Conservation (phyloP, 306 rosid species). For the Lupinus albus region DNA sequence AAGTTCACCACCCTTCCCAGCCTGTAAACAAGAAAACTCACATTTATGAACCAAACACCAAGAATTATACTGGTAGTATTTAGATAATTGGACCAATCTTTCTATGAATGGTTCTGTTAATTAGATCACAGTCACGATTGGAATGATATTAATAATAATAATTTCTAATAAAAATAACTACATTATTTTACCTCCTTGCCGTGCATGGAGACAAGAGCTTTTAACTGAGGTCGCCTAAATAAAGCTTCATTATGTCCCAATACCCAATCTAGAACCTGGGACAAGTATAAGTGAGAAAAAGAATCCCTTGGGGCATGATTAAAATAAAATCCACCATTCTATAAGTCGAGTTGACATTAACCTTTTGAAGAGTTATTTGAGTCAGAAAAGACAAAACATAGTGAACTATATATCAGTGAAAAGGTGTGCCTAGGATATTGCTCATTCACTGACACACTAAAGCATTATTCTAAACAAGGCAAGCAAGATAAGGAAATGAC, state of each 20-base stretch:
- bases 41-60: constrained; percentile 6
- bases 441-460: constrained; percentile 19
- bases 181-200: constrained; percentile 71
- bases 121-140: background rate
- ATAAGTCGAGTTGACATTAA: constrained; percentile 12
- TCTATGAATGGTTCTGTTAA: constrained; percentile 18
- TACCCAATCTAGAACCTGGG: constrained; percentile 76
- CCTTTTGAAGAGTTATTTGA: constrained; percentile 25
- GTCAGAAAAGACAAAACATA: constrained; percentile 3
- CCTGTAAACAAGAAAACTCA: constrained; percentile 53
- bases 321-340: constrained; percentile 5
- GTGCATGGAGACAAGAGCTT: constrained; percentile 93
- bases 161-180: too few relatives aligned
- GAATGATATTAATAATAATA: background rate
- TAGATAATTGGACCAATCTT: constrained; percentile 25
- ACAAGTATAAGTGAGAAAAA: constrained; percentile 28
- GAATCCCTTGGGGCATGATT: constrained; percentile 3
- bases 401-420: constrained; percentile 26
- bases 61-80: background rate
- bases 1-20: constrained; percentile 98
- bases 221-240: constrained; percentile 90
- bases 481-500: constrained; percentile 1
- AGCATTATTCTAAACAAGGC: constrained; percentile 17
- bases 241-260: constrained; percentile 92
- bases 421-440: constrained; percentile 25